Evolutionary conservation across 2,329 filamentous ascomycete species (phyloP).

Genomic region (Fusarium lateritium): DNA sequence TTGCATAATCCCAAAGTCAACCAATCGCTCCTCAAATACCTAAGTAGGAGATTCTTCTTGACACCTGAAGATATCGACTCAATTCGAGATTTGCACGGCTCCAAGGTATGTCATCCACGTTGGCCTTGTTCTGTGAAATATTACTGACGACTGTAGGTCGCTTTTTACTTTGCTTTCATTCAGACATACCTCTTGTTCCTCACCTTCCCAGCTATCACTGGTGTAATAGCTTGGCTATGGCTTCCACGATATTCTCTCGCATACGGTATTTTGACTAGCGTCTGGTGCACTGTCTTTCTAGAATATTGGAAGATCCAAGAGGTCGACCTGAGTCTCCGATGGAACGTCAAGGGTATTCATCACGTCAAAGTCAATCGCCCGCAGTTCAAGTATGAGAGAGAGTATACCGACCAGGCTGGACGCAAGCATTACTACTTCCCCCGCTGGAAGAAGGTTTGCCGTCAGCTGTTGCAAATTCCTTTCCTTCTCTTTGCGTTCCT

Average conservation of each 20-base stretch:
- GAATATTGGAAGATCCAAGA: conserved; percentile 87
- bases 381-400: conserved; percentile 75
- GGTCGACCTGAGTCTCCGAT: conserved; percentile 78
- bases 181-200: conserved; percentile 82
- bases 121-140: rapidly evolving
- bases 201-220: conserved; percentile 77
- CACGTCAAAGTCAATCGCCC: conserved; percentile 75
- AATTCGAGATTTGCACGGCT: conserved; percentile 74
- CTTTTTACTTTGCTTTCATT: conserved; percentile 88
- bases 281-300: conserved; percentile 82
- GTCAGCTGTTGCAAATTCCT: conserved; percentile 78
- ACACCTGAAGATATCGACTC: conserved; percentile 67
- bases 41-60: conserved; percentile 68
- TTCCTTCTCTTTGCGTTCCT: conserved; percentile 73
- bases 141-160: conserved; percentile 62
- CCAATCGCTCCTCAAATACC: conserved; percentile 68
- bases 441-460: conserved; percentile 72
- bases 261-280: conserved; percentile 75
- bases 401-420: conserved; percentile 74
- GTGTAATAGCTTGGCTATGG: conserved; percentile 77
- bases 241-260: conserved; percentile 78
- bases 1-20: conserved; percentile 73
- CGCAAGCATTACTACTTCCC: conserved; percentile 75
- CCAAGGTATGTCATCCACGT: conserved; percentile 59
- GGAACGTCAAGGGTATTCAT: conserved; percentile 79